Percentiles rank a stretch among this genome's conserved stretches.
Conservation (phyloP, 2,329 filamentous ascomycete genomes). For the Penicillium sp. region DNA sequence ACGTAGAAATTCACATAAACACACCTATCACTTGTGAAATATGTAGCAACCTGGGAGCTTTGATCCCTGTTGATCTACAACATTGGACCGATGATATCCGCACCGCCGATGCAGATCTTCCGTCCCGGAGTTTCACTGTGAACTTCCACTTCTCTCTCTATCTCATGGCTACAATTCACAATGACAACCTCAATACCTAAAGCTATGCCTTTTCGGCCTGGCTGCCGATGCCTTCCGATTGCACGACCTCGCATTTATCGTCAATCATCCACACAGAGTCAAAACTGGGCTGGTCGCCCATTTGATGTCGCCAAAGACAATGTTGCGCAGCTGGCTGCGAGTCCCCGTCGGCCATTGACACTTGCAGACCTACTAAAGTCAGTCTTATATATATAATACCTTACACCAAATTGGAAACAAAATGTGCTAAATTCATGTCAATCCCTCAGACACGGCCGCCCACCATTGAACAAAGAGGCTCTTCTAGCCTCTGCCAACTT, state of each 20-base stretch:
- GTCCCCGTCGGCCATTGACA: conserved; percentile 76
- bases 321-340: conserved; percentile 73
- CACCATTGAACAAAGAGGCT: conserved; percentile 75
- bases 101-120: conserved; percentile 13
- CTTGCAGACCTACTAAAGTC: conserved; percentile 87
- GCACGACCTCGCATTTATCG: conserved; percentile 7
- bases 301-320: conserved; percentile 67
- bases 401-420: background rate
- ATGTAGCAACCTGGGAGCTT: background rate
- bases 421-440: background rate
- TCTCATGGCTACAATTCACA: conserved; percentile 4
- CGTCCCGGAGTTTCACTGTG: conserved; percentile 9
- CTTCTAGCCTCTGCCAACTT: conserved; percentile 93
- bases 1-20: background rate
- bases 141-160: conserved; percentile 11
- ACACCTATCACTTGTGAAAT: background rate
- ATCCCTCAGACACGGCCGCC: conserved; percentile 65
- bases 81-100: conserved; percentile 21
- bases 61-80: background rate
- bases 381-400: conserved; percentile 18
- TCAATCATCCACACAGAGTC: conserved; percentile 20
- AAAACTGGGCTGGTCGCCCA: conserved; percentile 45
- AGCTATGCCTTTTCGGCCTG: conserved; percentile 9
- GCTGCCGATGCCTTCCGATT: background rate
- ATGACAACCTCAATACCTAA: conserved; percentile 13